Conservation (phyloP, 306 rosid genomes). For the Biancaea sappan region DNA sequence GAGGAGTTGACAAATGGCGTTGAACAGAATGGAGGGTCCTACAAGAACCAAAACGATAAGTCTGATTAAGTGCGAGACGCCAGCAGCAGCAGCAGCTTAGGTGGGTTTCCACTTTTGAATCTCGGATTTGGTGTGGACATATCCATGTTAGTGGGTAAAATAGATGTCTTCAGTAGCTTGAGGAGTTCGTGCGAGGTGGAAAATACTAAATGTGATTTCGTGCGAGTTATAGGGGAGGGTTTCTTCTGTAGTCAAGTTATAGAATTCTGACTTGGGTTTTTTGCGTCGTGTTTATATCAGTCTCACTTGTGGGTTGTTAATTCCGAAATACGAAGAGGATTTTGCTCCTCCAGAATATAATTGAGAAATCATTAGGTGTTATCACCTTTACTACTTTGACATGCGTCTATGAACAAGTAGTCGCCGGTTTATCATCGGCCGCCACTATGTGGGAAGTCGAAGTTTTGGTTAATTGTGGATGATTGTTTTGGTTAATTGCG, state of each 20-base stretch:
- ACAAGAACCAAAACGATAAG: conserved; percentile 49
- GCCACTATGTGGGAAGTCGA: neutral
- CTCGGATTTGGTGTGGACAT: conserved; percentile 22
- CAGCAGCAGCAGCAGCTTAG: conserved; percentile 3
- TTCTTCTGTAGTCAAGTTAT: conserved; percentile 13
- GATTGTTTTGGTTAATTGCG: neutral
- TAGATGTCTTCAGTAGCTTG: conserved; percentile 30
- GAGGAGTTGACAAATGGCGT: conserved; percentile 52
- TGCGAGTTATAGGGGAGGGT: conserved; percentile 16
- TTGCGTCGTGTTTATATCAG: neutral
- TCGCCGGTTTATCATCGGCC: neutral
- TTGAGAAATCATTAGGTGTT: neutral
- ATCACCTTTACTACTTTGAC: neutral
- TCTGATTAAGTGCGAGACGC: conserved; percentile 42
- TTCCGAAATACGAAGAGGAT: neutral
- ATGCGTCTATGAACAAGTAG: neutral
- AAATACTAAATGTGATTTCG: conserved; percentile 7
- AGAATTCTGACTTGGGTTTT: neutral
- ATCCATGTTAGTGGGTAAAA: conserved; percentile 23
- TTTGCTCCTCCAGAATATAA: neutral
- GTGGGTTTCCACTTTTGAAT: conserved; percentile 24
- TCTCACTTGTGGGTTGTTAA: conserved; percentile 5
- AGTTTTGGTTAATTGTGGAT: neutral
- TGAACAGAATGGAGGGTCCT: conserved; percentile 54
- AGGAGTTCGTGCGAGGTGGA: neutral